Base-by-base conservation (phyloP, 2,329 filamentous ascomycete genomes). In the Trichoderma hamatum region DNA sequence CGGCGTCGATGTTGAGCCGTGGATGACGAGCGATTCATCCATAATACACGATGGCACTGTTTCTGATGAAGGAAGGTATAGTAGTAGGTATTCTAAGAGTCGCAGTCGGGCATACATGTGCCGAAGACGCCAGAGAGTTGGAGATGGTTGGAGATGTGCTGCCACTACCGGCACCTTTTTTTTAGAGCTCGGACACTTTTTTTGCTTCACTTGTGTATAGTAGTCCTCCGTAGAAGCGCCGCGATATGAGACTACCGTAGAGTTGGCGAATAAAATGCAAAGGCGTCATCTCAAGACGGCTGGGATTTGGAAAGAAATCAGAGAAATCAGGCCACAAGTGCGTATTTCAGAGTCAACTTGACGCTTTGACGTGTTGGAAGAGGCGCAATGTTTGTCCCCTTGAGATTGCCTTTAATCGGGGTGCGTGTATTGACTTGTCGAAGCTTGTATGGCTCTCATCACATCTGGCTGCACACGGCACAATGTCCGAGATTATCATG, bases 211-310 rank as follows among this genome's bases (percentile, higher is more conserved):
- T n/a, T n/a, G n/a, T n/a, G n/a, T n/a, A n/a, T n/a, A 11, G 21
- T 24, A 11, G 19, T 32, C 7, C 36, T 58, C 63, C 63, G 63
- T 28, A 66, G 63, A 66, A 66, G 63, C 52, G 52, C 63, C 52
- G 63, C 28, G 11, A 19, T 13, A 34, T 26, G 51, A 66, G 34
- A 66, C 52, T 34, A 14, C 34, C 13, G 26, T 46, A 24, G 4
- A 30, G 19, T 43, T 43, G 1, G 19, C 36, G 10, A 13, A 28
- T 46, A 19, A 34, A 28, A 28, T 65, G 6, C n/a, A n/a, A n/a
- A 24, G 26, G 30, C 14, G 16, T 30, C 49, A 54, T 24, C 39
- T 49, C 39, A 10, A 39, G 39, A 39, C 9, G 26, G 46, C 16
- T 3, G 16, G 3, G 34, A 16, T 7, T 19, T 46, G 63, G 7